These are phyloP conservation scores for Amoeboradix gromovi DNA, from an alignment of 371 early-diverging fungal genomes.

Conservation along the genomic window DNA sequence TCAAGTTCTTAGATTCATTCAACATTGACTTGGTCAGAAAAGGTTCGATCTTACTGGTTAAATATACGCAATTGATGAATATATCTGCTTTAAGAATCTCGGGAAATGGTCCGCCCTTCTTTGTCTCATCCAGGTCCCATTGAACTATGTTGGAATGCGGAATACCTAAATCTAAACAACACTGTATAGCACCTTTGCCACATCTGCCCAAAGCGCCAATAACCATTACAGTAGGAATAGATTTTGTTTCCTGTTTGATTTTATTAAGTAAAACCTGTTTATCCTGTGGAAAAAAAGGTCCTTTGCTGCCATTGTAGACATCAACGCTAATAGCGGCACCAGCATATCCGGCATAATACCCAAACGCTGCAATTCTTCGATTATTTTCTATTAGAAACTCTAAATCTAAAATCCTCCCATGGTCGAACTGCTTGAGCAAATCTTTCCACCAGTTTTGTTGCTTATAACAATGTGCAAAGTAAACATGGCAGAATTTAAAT, in stretches of 20 bases:
- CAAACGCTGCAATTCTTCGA: slow-evolving; percentile 83
- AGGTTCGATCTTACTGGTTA: slow-evolving; percentile 61
- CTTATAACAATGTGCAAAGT: slow-evolving; percentile 93
- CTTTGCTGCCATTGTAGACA: slow-evolving; percentile 29
- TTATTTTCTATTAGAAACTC: slow-evolving; percentile 62
- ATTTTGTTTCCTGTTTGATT: slow-evolving; percentile 20
- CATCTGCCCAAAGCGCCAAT: slow-evolving; percentile 91
- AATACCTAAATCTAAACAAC: slow-evolving; percentile 50
- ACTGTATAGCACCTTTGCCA: slow-evolving; percentile 60
- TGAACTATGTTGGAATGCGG: slow-evolving; percentile 49
- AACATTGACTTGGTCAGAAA: slow-evolving; percentile 55
- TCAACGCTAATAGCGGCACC: slow-evolving; percentile 72
- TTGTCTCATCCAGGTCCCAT: slow-evolving; percentile 87
- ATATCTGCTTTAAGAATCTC: slow-evolving; percentile 61
- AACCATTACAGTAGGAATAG: slow-evolving; percentile 56
- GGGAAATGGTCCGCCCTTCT: slow-evolving; percentile 64
- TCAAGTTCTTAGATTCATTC: slow-evolving; percentile 14
- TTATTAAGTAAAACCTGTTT: slow-evolving; percentile 5
- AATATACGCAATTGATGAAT: slow-evolving; percentile 92
- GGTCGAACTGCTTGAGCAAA: slow-evolving; percentile 45
- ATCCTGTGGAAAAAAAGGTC: neutral
- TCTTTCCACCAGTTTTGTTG: slow-evolving; percentile 75
- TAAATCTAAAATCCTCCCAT: slow-evolving; percentile 63
- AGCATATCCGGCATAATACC: slow-evolving; percentile 84
- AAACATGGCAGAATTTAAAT: slow-evolving; percentile 74